Evolutionary conservation across 495 filamentous ascomycete species (phyloP).

Genomic region (Daldinia childiae): DNA sequence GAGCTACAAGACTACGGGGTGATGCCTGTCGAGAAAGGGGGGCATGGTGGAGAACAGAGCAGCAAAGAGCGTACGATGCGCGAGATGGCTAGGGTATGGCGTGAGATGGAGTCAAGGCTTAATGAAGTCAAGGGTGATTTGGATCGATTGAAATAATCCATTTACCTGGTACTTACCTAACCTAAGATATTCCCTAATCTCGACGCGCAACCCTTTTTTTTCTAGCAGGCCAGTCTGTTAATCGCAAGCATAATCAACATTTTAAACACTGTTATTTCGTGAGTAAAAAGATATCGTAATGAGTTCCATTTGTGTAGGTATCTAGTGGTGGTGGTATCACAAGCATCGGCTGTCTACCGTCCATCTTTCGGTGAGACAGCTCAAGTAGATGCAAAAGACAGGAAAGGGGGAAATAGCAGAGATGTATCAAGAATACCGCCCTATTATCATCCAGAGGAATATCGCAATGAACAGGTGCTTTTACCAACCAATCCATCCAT

Average conservation of each 20-base stretch:
- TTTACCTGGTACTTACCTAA: too few relatives aligned
- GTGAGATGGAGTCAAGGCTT: slow-evolving; percentile 62
- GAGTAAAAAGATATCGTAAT: not conserved
- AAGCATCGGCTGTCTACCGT: slow-evolving; percentile 13
- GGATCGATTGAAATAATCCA: slow-evolving; percentile 55
- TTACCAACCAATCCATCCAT: slow-evolving; percentile 20
- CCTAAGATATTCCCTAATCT: too few relatives aligned
- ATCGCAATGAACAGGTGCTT: slow-evolving; percentile 15
- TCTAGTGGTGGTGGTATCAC: slow-evolving; percentile 27
- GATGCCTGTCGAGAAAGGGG: slow-evolving; percentile 38
- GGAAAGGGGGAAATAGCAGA: slow-evolving; percentile 13
- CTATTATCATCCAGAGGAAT: slow-evolving; percentile 11
- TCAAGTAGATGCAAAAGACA: slow-evolving; percentile 19
- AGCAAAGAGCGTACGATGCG: slow-evolving; percentile 59
- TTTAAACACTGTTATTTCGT: not conserved
- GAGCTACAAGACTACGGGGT: slow-evolving; percentile 66
- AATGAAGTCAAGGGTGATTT: slow-evolving; percentile 67
- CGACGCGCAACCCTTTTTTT: not conserved
- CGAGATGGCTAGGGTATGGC: slow-evolving; percentile 70
- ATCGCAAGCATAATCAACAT: not conserved
- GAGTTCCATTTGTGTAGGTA: slow-evolving; percentile 11
- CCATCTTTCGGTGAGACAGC: slow-evolving; percentile 1
- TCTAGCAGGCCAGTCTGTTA: not conserved
- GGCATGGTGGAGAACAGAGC: slow-evolving; percentile 22
- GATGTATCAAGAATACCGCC: slow-evolving; percentile 2